These are phyloP conservation scores for Aspergillus tanneri DNA, from an alignment of 2,329 filamentous ascomycete species.

Conservation along the genomic window DNA sequence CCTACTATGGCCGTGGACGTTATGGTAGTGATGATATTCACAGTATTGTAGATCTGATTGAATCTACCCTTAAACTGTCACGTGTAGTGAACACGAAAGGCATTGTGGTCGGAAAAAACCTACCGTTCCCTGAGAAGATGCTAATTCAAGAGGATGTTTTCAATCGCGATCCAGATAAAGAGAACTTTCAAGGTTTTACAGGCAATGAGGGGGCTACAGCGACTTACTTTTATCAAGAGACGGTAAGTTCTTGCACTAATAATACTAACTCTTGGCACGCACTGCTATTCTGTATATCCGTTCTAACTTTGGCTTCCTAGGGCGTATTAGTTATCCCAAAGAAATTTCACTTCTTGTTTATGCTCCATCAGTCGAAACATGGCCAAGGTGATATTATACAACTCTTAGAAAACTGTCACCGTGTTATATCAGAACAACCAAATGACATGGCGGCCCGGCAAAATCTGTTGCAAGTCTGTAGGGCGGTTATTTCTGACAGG, in stretches of 20 bases:
- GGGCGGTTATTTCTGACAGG: not conserved
- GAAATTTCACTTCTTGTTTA: not conserved
- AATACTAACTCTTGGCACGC: no score
- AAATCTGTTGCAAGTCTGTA: not conserved
- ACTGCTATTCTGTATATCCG: not conserved
- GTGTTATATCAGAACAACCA: not conserved
- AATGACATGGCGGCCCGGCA: constrained; percentile 1
- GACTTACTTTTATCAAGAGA: constrained; percentile 7
- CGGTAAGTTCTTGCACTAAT: not conserved
- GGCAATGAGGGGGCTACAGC: constrained; percentile 6
- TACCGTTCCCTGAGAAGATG: not conserved
- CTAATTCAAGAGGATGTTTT: not conserved
- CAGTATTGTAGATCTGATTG: not conserved
- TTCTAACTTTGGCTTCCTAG: not conserved
- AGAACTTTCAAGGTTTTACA: constrained; percentile 3
- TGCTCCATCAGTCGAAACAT: not conserved
- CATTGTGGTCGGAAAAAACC: not conserved
- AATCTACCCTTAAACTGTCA: not conserved
- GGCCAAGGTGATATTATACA: not conserved
- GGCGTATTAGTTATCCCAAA: not conserved
- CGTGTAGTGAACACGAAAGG: constrained; percentile 1
- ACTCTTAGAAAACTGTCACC: not conserved
- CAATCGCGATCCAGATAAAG: not conserved
- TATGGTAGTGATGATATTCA: not conserved
- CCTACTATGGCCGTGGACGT: not conserved